Conservation (phyloP, 176 grass and related monocot genomes). For the Cymbopogon citratus region DNA sequence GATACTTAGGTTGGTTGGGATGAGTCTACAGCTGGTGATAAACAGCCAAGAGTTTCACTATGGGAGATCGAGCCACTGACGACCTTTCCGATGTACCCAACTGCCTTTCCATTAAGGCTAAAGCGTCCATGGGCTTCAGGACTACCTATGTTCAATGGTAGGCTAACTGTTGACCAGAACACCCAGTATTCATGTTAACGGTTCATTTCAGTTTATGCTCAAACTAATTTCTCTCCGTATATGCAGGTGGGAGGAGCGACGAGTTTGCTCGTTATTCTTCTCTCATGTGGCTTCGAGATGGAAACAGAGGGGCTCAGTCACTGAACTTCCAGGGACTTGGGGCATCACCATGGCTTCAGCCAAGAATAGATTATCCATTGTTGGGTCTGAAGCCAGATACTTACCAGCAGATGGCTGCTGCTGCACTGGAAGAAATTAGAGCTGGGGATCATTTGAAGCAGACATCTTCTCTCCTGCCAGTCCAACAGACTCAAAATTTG, state of each 20-base stretch:
- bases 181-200: not conserved
- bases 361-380: constrained; percentile 47
- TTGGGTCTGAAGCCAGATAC: constrained; percentile 65
- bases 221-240: constrained; percentile 1
- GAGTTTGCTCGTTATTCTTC: constrained; percentile 57
- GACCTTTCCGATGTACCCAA: constrained; percentile 94
- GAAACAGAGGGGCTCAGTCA: constrained; percentile 52
- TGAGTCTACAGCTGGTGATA: constrained; percentile 91
- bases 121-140: constrained; percentile 87
- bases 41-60: constrained; percentile 80
- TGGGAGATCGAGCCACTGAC: constrained; percentile 96
- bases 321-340: constrained; percentile 87
- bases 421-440: constrained; percentile 80
- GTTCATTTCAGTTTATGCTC: not conserved
- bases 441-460: constrained; percentile 65
- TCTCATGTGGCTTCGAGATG: constrained; percentile 76
- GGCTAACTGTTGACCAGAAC: constrained; percentile 13
- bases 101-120: constrained; percentile 78
- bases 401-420: constrained; percentile 88
- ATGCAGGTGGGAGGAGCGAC: constrained; percentile 64
- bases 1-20: constrained; percentile 92
- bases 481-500: constrained; percentile 61
- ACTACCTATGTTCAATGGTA: constrained; percentile 57
- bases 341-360: constrained; percentile 64
- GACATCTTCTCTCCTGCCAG: constrained; percentile 43